phyloP scores from a whole-genome alignment of 148 eudicot species.

The Vaccinium macrocarpon region DNA sequence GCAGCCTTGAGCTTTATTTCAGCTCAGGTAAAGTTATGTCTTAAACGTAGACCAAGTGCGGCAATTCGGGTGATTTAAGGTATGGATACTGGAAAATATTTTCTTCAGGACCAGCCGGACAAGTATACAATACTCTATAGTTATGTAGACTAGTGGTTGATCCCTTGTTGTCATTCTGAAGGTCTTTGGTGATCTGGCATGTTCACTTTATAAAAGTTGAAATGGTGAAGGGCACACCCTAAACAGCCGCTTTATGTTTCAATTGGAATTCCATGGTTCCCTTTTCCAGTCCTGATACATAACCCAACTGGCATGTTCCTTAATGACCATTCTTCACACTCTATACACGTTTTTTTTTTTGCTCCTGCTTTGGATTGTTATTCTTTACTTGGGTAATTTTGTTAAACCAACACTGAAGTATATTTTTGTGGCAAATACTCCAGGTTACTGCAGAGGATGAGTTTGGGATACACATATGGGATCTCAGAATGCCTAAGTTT shows the following conservation, averaged over 20 bases:
- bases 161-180: background rate
- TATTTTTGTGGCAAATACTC: conserved; percentile 20
- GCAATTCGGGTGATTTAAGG: background rate
- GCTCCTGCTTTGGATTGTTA: background rate
- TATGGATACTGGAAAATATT: background rate
- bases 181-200: background rate
- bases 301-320: background rate
- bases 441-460: conserved; percentile 99
- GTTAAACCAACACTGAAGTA: background rate
- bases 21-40: background rate
- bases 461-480: conserved; percentile 95
- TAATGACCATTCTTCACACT: background rate
- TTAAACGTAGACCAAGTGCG: background rate
- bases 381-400: background rate
- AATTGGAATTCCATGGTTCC: too few relatives aligned
- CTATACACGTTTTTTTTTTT: background rate
- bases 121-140: background rate
- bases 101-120: background rate
- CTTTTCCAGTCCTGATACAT: background rate
- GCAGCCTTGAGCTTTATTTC: background rate
- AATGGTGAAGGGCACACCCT: background rate
- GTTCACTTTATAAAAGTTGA: background rate
- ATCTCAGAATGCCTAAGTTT: conserved; percentile 78
- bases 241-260: too few relatives aligned
- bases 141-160: background rate